Evolutionary conservation across 768 basidiomycete genomes (phyloP), one percentile per base, ranked within the genome.

Genomic region (Tulasnella sp.): DNA sequence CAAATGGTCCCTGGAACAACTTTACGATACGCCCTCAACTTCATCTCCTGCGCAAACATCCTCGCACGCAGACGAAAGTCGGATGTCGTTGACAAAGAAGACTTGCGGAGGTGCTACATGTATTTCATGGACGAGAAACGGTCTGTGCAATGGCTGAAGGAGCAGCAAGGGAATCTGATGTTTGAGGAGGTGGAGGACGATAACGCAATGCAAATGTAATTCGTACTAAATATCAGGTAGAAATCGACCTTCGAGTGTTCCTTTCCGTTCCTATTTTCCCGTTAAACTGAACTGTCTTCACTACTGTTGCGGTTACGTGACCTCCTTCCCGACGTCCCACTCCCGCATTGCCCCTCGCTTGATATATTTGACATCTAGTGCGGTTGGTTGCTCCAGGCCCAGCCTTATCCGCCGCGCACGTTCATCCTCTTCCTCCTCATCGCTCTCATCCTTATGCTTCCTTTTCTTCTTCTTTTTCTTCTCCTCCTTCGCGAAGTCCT

Each of bases 121-220:
- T 94, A 92, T 78, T 96, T 96, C 80, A 90, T 94, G 85, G 94
- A 96, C 78, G 93, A 95, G 81, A 93, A 93, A 80, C 83, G 94
- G 75, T 94, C 92, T 75, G 90, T 94, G 64, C 89, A 95, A 77
- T 96, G 92, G 91, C 78, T 96, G 75, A 90, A 90, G 81, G 92
- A 94, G 75, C 76, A 77, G 37, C 77, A 77, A 39, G 78, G 77
- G 16, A 74, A 71, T 35, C 65, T 78, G 52, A 67, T 78, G n/a
- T 76, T 76, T 26, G 78, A 76, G 36, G 79, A 76, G 47, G 81
- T 79, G 44, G 83, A 83, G 47, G 79, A 80, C 71, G 44, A 69
- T 42, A 47, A 69, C 34, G 42, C 68, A 5, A 69, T 69, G 68
- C 68, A 69, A n/a, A 26, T 69, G 47, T 69, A 69, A n/a, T 9